These are phyloP conservation scores for Pythium aristosporum DNA, from an alignment of 352 stramenopile genomes.

Conservation along the genomic window DNA sequence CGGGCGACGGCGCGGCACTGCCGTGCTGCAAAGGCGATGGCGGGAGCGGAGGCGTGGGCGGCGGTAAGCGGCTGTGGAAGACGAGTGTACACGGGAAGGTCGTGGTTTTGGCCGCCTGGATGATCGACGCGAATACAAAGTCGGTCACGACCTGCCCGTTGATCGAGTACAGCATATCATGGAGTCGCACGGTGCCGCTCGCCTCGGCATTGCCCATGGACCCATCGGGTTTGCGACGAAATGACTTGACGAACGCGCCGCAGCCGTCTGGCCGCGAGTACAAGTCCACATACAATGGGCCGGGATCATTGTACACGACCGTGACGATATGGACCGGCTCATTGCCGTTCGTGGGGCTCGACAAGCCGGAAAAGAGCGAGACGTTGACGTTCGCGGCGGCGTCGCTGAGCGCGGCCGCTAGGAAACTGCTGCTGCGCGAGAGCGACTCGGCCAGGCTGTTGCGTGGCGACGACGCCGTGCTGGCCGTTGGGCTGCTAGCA, in stretches of 20 bases:
- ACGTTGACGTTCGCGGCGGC: slow-evolving; percentile 16
- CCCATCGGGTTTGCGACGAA: slow-evolving; percentile 60
- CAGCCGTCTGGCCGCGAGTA: slow-evolving; percentile 68
- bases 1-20: slow-evolving; percentile 33
- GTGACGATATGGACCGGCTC: slow-evolving; percentile 33
- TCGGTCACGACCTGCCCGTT: slow-evolving; percentile 60
- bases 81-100: slow-evolving; percentile 68
- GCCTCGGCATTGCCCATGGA: slow-evolving; percentile 55
- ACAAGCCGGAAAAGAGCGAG: slow-evolving; percentile 22
- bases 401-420: slow-evolving; percentile 31
- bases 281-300: slow-evolving; percentile 69
- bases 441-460: slow-evolving; percentile 35
- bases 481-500: slow-evolving; percentile 2
- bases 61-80: slow-evolving; percentile 46
- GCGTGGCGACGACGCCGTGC: slow-evolving; percentile 27
- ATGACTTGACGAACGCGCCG: slow-evolving; percentile 72
- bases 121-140: slow-evolving; percentile 62
- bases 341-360: slow-evolving; percentile 24
- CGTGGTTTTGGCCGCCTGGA: slow-evolving; percentile 57
- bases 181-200: slow-evolving; percentile 47
- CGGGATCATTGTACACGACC: slow-evolving; percentile 50
- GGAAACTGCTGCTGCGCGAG: slow-evolving; percentile 46
- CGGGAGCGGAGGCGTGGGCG: neutral
- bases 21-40: slow-evolving; percentile 18
- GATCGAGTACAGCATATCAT: slow-evolving; percentile 72